Percentiles rank a stretch among this genome's conserved stretches.
phyloP scores from a whole-genome alignment of 768 basidiomycete genomes.

The Boletales sp. region DNA sequence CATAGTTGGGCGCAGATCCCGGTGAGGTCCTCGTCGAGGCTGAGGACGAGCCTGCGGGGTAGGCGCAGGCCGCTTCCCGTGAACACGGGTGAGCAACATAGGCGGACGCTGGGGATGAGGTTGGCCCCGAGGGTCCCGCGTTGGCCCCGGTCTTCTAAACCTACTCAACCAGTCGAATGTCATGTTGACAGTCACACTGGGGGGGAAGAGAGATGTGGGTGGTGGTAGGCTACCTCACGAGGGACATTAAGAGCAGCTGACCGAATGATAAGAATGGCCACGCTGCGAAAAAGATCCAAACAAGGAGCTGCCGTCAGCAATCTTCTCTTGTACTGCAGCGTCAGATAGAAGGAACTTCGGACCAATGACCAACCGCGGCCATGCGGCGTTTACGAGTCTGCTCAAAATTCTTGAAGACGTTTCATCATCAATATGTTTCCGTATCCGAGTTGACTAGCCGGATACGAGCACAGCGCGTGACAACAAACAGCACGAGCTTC shows the following conservation, averaged over 20 bases:
- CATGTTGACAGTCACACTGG: constrained; percentile 16
- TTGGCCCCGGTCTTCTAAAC: constrained; percentile 15
- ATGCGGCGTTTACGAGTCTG: constrained; percentile 28
- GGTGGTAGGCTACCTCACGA: constrained; percentile 8
- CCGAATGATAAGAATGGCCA: constrained; percentile 25
- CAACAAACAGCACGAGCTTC: constrained; percentile 18
- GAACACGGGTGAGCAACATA: constrained; percentile 12
- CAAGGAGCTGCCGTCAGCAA: constrained; percentile 21
- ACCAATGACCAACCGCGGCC: constrained; percentile 27
- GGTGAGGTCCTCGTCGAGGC: constrained; percentile 18
- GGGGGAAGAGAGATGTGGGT: constrained; percentile 9
- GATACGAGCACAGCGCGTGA: constrained; percentile 22
- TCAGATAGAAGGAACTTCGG: constrained; percentile 24
- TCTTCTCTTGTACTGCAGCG: constrained; percentile 25
- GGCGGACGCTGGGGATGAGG: constrained; percentile 13
- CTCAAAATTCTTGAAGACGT: constrained; percentile 27
- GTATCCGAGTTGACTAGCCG: constrained; percentile 18
- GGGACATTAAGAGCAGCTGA: constrained; percentile 27
- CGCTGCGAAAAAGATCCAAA: constrained; percentile 22
- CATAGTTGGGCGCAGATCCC: constrained; percentile 8
- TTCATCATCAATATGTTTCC: constrained; percentile 25
- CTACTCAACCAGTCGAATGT: constrained; percentile 26
- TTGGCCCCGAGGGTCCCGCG: constrained; percentile 15
- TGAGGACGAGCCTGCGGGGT: constrained; percentile 16
- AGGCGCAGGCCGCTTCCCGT: constrained; percentile 17